A percentile compares a stretch with the other conserved stretches of the same genome.
Conservation (phyloP, 139 green algal genomes). For the Asterochloris erici region DNA sequence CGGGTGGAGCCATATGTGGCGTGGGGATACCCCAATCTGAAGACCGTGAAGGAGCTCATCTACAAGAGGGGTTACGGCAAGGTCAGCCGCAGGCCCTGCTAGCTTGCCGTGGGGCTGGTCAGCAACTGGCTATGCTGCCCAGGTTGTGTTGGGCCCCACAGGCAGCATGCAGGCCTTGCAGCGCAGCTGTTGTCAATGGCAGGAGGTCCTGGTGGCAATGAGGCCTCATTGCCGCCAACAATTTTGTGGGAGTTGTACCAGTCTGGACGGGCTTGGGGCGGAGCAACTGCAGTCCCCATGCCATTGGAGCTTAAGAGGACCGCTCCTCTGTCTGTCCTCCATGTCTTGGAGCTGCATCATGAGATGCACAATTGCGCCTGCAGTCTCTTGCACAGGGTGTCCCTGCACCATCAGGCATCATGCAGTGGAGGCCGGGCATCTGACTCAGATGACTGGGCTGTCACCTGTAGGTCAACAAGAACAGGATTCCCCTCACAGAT, state of each 20-base stretch:
- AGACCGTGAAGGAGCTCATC: constrained; percentile 97
- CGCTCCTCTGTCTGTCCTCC: not conserved
- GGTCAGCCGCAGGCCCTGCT: constrained; percentile 33
- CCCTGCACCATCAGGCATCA: no score
- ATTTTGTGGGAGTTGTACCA: no score
- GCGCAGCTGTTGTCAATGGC: not conserved
- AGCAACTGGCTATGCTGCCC: not conserved
- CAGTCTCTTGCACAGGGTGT: no score
- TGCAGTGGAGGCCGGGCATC: no score
- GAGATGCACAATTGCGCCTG: not conserved
- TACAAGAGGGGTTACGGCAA: constrained; percentile 99
- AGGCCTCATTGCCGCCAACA: no score
- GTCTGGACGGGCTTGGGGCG: no score
- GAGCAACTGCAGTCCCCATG: not conserved
- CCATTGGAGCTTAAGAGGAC: not conserved
- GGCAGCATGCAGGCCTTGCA: not conserved
- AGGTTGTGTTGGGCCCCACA: not conserved
- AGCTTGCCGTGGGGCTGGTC: not conserved
- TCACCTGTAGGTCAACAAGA: constrained; percentile 67
- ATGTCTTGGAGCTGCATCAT: not conserved
- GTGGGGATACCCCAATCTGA: constrained; percentile 97
- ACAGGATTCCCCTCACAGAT: constrained; percentile 94
- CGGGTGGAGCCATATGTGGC: constrained; percentile 97
- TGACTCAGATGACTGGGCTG: not conserved
- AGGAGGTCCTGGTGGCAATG: no score